Conservation (phyloP, 208 protist genomes). For the Trypanosoma mega region DNA sequence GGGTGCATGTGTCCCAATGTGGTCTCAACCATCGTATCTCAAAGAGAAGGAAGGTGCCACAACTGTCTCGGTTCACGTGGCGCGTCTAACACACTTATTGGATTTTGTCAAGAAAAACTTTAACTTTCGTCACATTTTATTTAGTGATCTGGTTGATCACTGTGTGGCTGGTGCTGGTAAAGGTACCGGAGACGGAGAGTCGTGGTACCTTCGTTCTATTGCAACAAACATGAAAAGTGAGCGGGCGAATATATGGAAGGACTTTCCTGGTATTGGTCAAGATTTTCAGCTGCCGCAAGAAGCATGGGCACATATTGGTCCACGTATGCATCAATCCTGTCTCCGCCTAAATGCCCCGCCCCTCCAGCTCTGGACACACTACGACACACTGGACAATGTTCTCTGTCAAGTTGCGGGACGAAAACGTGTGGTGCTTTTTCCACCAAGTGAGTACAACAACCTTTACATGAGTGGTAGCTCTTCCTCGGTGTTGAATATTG, state of each 20-base stretch:
- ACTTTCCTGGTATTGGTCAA: conserved; percentile 61
- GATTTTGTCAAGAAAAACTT: conserved; percentile 94
- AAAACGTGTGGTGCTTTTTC: conserved; percentile 91
- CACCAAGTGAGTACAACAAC: conserved; percentile 82
- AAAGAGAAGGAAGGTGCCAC: conserved; percentile 42
- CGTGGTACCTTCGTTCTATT: conserved; percentile 88
- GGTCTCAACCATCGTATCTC: conserved; percentile 59
- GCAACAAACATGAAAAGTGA: conserved; percentile 83
- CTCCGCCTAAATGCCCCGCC: conserved; percentile 86
- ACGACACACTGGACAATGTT: conserved; percentile 94
- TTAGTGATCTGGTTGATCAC: conserved; percentile 73
- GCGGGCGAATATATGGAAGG: conserved; percentile 77
- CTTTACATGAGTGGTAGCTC: conserved; percentile 91
- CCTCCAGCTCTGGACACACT: conserved; percentile 93
- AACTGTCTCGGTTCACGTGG: conserved; percentile 80
- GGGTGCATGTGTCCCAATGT: conserved; percentile 54
- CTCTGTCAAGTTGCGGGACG: conserved; percentile 88
- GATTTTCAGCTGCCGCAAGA: conserved; percentile 76
- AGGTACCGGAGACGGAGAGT: conserved; percentile 31
- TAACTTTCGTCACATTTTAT: conserved; percentile 68
- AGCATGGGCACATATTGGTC: conserved; percentile 43
- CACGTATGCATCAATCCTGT: conserved; percentile 81
- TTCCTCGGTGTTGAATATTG: conserved; percentile 81
- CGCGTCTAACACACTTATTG: conserved; percentile 44
- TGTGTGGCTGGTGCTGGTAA: conserved; percentile 27